Evolutionary conservation across 352 stramenopile genomes (phyloP), one percentile per base, ranked within the genome.

Genomic region (Phytophthora syringae): DNA sequence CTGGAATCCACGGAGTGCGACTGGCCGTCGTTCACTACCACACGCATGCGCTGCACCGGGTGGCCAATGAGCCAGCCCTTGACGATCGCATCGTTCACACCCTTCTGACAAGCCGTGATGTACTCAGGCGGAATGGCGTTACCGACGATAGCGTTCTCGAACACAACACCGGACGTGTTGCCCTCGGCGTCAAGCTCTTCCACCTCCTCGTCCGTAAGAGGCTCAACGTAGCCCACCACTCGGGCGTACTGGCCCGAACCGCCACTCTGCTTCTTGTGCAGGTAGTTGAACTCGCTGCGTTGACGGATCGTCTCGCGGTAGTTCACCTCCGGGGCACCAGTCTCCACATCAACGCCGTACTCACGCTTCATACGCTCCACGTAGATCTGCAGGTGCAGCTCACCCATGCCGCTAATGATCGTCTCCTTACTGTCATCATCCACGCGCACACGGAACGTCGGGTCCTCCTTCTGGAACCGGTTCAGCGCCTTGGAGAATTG

Each of bases 241-340:
- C 91, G 88, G 20, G 86, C 92, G 78, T 98, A 99, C 79, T 99
- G 98, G 37, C 98, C 98, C 42, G 90, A 91, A 51, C 98, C 98
- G 73, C 98, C 98, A 37, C 95, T 98, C 84, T 99, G 98, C 74
- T 99, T 99, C 77, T 99, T 99, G 88, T 99, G 98, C 48, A 99
- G 68, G 81, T 98, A 99, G 83, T 99, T 98, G 79, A 99, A 99
- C 52, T 98, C 86, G 53, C 88, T 86, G 36, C 91, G 91, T 44
- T 81, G 64, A 28, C 81, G 90, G 71, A 99, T 98, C 13, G 97
- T 99, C 80, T 99, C 97, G 62, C 98, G 97, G 85, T 99, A 99
- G 74, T 99, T 99, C 24, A 99, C 98, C 76, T 98, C 96, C 7
- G 98, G 98, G 42, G 97, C 89, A 30, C 96, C 84, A 1, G 82